Conservation (phyloP, 2,329 filamentous ascomycete genomes). For the Chaetomium sp. region DNA sequence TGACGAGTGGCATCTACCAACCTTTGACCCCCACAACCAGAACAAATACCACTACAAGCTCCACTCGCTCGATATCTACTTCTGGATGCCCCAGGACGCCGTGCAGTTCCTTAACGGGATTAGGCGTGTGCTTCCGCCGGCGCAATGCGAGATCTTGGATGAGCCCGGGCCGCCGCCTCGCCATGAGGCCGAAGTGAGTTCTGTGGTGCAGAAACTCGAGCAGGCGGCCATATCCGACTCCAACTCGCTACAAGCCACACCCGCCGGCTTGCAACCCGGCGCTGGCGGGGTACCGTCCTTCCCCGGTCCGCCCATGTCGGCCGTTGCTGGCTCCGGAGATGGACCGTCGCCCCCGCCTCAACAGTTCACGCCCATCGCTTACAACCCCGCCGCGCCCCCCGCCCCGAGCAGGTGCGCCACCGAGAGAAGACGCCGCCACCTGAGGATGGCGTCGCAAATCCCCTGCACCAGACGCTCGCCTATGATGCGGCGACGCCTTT, state of each 20-base stretch:
- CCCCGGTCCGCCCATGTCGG: constrained; percentile 46
- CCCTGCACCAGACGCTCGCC: constrained; percentile 59
- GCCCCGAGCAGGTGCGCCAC: constrained; percentile 70
- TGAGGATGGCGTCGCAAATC: constrained; percentile 64
- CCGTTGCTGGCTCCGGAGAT: constrained; percentile 34
- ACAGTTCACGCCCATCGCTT: constrained; percentile 66
- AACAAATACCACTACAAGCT: constrained; percentile 79
- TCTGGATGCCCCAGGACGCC: constrained; percentile 75
- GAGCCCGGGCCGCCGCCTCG: constrained; percentile 58
- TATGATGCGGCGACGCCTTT: constrained; percentile 58
- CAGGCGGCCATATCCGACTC: constrained; percentile 68
- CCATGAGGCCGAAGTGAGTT: constrained; percentile 57
- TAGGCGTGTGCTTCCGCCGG: constrained; percentile 62
- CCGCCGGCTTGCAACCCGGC: constrained; percentile 27
- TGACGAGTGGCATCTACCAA: constrained; percentile 74
- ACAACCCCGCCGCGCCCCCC: constrained; percentile 77
- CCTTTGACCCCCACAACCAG: constrained; percentile 71
- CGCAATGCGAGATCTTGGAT: constrained; percentile 64
- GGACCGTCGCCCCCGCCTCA: constrained; percentile 39
- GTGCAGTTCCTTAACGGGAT: constrained; percentile 69
- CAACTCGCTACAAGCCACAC: constrained; percentile 44
- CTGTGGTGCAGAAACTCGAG: constrained; percentile 74
- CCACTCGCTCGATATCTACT: constrained; percentile 75
- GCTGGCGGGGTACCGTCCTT: constrained; percentile 41
- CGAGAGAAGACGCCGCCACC: constrained; percentile 81